Evolutionary conservation across 768 basidiomycete genomes (phyloP), one percentile per base, ranked within the genome.

Genomic region (Tricholoma matsutake): DNA sequence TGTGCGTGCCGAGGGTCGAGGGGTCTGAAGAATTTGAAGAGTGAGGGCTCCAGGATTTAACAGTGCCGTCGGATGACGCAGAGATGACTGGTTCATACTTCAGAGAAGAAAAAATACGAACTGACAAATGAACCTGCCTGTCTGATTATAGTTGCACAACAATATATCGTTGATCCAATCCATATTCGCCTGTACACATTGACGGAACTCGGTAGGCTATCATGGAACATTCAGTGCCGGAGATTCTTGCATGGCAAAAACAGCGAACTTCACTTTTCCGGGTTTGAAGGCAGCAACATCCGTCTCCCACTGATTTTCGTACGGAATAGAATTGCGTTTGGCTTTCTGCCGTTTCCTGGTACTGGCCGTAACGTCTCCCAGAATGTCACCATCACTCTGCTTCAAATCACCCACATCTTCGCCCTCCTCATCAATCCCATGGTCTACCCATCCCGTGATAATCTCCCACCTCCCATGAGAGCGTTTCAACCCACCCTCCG

Each of bases 161-260:
- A 94, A 69, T 52, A 98, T 85, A 67, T 98, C 96, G 70, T 97
- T 99, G 35, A 98, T 86, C 96, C 96, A 99, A 74, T 98, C 96
- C 1, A 87, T 88, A 71, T 98, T 95, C 5, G 86, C 83, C 70
- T 98, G 95, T 8, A 88, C 87, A 60, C 87, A 89, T 72, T 98
- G 96, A 31, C 96, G 83, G 71, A 97, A 98, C 86, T 81, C 25
- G 75, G 73, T 83, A 32, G 43, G 16, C 41, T 86, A 37, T 54
- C 41, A 64, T 60, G 61, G 43, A 64, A 49, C 7, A 49, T 53
- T 63, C 51, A 60, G 58, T 28, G 34, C 14, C 20, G 34, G 59
- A 47, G 34, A 47, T 29, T 49, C 55, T 16, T 51, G n/a, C 31
- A 53, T 14, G 28, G 52, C 7, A 51, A 47, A 25, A 57, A 49